These are phyloP conservation scores for Schizophyllum amplum DNA, from an alignment of 1,284 basidiomycete species.

Conservation along the genomic window DNA sequence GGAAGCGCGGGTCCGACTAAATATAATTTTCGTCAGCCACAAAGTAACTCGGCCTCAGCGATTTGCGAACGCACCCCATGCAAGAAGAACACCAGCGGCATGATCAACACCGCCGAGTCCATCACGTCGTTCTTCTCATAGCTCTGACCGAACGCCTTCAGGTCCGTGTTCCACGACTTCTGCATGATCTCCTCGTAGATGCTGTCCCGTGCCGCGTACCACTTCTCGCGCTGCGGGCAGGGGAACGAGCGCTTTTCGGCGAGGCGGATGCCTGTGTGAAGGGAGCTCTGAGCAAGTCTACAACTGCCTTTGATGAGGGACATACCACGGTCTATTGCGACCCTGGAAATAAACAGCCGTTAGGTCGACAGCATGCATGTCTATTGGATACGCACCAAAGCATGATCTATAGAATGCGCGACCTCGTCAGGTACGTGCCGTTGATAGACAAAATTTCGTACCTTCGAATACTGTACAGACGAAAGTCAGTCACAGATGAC, in stretches of 20 bases:
- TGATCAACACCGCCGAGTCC: slow-evolving; percentile 73
- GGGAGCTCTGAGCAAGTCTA: neutral
- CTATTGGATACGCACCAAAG: slow-evolving; percentile 50
- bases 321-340: slow-evolving; percentile 80
- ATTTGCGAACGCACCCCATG: slow-evolving; percentile 38
- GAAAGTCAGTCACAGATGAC: slow-evolving; percentile 1
- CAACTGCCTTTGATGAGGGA: neutral
- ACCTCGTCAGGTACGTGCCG: neutral
- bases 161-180: slow-evolving; percentile 67
- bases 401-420: slow-evolving; percentile 55
- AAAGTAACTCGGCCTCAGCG: slow-evolving; percentile 4
- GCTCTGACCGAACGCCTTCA: slow-evolving; percentile 67
- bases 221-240: slow-evolving; percentile 62
- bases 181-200: slow-evolving; percentile 84
- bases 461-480: slow-evolving; percentile 74
- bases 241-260: slow-evolving; percentile 84
- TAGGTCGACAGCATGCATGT: neutral
- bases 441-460: neutral
- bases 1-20: slow-evolving; percentile 81
- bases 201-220: slow-evolving; percentile 68
- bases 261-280: slow-evolving; percentile 60
- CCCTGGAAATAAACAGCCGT: slow-evolving; percentile 45
- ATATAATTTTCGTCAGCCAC: slow-evolving; percentile 5
- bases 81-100: slow-evolving; percentile 86
- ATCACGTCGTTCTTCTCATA: slow-evolving; percentile 66